Percentiles rank a stretch among this genome's conserved stretches.
Evolutionary conservation across 1,139 yeast species (phyloP).

Genomic region (Lodderomyces pseudojiufengensis): DNA sequence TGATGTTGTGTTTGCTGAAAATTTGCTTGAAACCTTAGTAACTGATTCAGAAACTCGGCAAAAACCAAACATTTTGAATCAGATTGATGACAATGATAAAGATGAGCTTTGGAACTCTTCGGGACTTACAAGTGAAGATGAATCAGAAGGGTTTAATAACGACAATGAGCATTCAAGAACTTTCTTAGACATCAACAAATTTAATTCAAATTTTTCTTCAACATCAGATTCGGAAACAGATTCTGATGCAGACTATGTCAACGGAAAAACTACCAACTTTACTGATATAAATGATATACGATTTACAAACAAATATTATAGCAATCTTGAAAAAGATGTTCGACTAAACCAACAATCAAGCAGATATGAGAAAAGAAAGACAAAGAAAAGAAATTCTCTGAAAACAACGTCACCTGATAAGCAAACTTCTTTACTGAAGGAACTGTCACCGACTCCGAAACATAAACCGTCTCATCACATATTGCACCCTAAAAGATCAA

Average conservation of each 20-base stretch:
- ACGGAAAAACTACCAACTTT: constrained; percentile 14
- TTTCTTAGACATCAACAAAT: background rate
- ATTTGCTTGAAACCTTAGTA: background rate
- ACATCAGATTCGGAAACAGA: constrained; percentile 26
- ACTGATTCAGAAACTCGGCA: background rate
- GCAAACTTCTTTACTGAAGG: constrained; percentile 9
- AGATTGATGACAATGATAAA: constrained; percentile 8
- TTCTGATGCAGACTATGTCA: constrained; percentile 19
- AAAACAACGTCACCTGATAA: background rate
- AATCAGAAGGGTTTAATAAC: constrained; percentile 5
- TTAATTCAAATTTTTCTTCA: background rate
- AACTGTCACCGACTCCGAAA: constrained; percentile 40
- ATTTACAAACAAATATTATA: constrained; percentile 24
- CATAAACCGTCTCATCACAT: constrained; percentile 44
- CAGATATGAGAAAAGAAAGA: constrained; percentile 4
- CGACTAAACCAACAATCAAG: constrained; percentile 6
- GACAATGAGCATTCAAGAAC: background rate
- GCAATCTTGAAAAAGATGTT: constrained; percentile 18
- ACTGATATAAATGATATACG: constrained; percentile 9
- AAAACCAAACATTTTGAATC: background rate
- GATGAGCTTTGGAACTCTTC: constrained; percentile 21
- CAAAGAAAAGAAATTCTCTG: background rate
- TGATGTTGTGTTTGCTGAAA: background rate
- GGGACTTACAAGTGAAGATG: constrained; percentile 20
- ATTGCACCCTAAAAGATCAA: constrained; percentile 41